phyloP scores from a whole-genome alignment of 1,284 basidiomycete species.

The Apiotrichum brassicae region DNA sequence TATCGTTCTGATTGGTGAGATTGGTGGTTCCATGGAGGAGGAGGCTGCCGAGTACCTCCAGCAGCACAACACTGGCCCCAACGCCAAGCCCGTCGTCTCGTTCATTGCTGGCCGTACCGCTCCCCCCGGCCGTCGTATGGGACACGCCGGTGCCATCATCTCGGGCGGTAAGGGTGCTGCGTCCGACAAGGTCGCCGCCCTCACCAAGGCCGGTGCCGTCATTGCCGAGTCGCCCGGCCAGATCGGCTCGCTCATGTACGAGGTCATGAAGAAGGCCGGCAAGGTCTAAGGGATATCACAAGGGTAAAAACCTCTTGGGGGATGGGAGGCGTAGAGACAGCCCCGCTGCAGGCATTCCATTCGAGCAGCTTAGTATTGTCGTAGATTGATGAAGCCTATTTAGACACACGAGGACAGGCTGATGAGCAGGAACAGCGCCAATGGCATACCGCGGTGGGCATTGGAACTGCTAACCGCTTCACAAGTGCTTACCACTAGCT shows the following conservation, averaged over 20 bases:
- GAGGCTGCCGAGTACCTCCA: slow-evolving; percentile 95
- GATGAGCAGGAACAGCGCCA: background rate
- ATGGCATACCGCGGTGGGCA: too few species aligned
- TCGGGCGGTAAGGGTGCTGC: slow-evolving; percentile 96
- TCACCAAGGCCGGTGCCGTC: slow-evolving; percentile 84
- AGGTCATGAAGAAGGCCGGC: slow-evolving; percentile 80
- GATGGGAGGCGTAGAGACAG: background rate
- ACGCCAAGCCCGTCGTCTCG: slow-evolving; percentile 92
- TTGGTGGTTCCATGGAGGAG: slow-evolving; percentile 99
- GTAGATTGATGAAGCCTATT: slow-evolving; percentile 1
- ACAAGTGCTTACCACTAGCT: too few species aligned
- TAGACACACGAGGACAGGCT: background rate
- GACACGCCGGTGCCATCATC: slow-evolving; percentile 97
- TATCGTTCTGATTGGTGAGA: slow-evolving; percentile 98
- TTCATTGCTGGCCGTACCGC: slow-evolving; percentile 98
- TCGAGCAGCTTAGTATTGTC: slow-evolving; percentile 1
- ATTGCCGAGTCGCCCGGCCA: slow-evolving; percentile 96
- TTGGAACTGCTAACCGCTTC: too few species aligned
- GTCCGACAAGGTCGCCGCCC: slow-evolving; percentile 89
- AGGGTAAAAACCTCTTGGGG: too few species aligned
- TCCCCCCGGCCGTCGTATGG: slow-evolving; percentile 96
- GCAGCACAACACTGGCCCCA: slow-evolving; percentile 80
- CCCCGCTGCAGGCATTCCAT: background rate
- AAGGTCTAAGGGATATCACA: slow-evolving; percentile 56
- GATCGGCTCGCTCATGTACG: slow-evolving; percentile 79